Evolutionary conservation across 306 rosid species (phyloP), one percentile per base, ranked within the genome.

Genomic region (Vigna radiata): DNA sequence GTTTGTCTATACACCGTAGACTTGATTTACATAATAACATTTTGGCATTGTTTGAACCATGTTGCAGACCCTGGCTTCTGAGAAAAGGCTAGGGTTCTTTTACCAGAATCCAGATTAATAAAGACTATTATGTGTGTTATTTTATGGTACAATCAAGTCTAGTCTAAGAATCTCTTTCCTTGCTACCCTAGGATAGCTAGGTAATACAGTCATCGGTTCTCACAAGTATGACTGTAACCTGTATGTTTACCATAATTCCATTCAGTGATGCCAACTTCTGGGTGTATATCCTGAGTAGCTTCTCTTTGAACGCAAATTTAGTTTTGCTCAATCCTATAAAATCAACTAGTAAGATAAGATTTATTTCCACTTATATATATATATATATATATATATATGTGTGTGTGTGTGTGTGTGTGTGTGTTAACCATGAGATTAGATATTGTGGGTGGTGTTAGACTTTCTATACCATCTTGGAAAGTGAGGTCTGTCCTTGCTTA

Each of bases 271-370:
- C 65, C 63, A 70, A 15, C 65, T 61, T 79, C 70, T 70, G 62
- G 61, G 72, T 43, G n/a, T 70, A 70, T 70, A 21, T 78, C 49
- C 71, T 60, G 41, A 17, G 54, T 11, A 70, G 72, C 54, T 49
- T 60, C 25, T 36, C 41, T 36, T 36, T 7, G 41, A 36, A 36
- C 0, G 8, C 6, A 36, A 1, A 6, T 36, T 36, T 36, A 36
- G 39, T 36, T 6, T 6, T 5, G 6, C 39, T 36, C 39, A 36
- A 36, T 1, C 2, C 2, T 36, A 36, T 6, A 36, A 36, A 36
- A 36, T 6, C 8, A 36, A 36, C 39, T 36, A 5, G 37, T 6
- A 36, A 6, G 2, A 6, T 36, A 7, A 0, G 8, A 1, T 36
- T 36, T 5, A 7, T 36, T 6, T 8, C 6, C 39, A 36, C 39